Evolutionary conservation across 805 yeast species (phyloP), one percentile per base, ranked within the genome.

Genomic region (Lipomyces starkeyi): DNA sequence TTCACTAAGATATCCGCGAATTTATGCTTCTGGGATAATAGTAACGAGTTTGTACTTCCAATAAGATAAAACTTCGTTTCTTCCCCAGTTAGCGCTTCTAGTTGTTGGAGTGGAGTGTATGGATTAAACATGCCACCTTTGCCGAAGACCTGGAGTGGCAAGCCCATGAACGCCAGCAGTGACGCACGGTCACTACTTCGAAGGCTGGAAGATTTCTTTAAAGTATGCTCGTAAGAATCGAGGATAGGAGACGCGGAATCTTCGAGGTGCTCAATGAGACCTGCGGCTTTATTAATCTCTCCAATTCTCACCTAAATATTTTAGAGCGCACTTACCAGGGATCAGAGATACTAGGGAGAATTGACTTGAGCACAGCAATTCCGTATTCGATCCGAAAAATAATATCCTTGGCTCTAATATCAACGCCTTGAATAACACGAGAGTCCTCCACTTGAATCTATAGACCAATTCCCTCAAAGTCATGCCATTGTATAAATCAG

Each of bases 101-200:
- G 80, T 76, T 94, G 98, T 77, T 94, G 99, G 64, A 95, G 80
- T 0, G 98, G 97, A n/a, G 93, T 83, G 79, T 94, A 95, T 1
- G 99, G 98, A 73, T 90, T 89, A 83, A 96, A 93, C 68, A 94
- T 83, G 1, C 96, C 93, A 57, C 96, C 96, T 72, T 86, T 85
- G 61, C 92, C 92, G 78, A 95, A 95, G 0, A 93, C 78, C 73
- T 90, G 93, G 61, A 95, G 80, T 0, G 99, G 99, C 40, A 95
- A 81, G 0, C 98, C 99, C 75, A 92, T 85, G 76, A 91, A 95
- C 43, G 85, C 80, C 53, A 94, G 80, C 76, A 93, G 83, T 0
- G 97, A 91, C 70, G 84, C 83, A 61, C 97, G 80, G 77, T 92
- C 93, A 67, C 91, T 88, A 5, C 97, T 87, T 73, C 86, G 88